Evolutionary conservation across 768 basidiomycete genomes (phyloP), one percentile per base, ranked within the genome.

Genomic region (Boletus edulis): DNA sequence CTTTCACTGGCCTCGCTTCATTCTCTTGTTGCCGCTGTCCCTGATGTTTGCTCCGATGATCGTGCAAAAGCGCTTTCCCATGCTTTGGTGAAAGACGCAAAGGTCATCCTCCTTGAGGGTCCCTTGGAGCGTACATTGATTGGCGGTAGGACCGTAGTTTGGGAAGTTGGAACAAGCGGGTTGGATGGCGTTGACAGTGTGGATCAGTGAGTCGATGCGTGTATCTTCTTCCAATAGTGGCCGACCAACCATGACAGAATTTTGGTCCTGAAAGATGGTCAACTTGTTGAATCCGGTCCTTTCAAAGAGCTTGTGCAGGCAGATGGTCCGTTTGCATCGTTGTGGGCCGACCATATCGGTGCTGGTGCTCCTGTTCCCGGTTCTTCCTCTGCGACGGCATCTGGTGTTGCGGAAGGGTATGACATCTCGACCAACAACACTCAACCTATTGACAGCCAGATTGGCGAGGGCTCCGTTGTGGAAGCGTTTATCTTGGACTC

Each of bases 341-440:
- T 95, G 89, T 97, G 94, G 94, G 85, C 89, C 1, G 84, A 91
- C 66, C 90, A 95, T 64, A 76, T 88, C 31, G 83, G 84, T 22
- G 78, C 86, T 5, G 78, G 81, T 49, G 73, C 72, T 56, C 71
- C 77, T 15, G 63, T 74, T 37, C 71, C 76, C 5, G 61, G 65
- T 18, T 70, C 70, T 37, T 67, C 63, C 17, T 60, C 62, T 47
- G 61, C 55, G 20, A 59, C 65, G 8, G 61, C 64, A 17, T 67
- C 68, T 4, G 67, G 69, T 27, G 47, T 49, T 17, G 60, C 32
- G 8, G 66, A 63, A 35, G 72, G 62, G 39, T 65, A 67, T 45
- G 72, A 75, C 9, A 15, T 46, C 3, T 64, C 61, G 27, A 47
- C 47, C 18, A 52, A 49, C n/a, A 66, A 66, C 31, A 60, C 53